phyloP scores from a whole-genome alignment of 2,329 filamentous ascomycete species.

The Exophiala alcalophila region DNA sequence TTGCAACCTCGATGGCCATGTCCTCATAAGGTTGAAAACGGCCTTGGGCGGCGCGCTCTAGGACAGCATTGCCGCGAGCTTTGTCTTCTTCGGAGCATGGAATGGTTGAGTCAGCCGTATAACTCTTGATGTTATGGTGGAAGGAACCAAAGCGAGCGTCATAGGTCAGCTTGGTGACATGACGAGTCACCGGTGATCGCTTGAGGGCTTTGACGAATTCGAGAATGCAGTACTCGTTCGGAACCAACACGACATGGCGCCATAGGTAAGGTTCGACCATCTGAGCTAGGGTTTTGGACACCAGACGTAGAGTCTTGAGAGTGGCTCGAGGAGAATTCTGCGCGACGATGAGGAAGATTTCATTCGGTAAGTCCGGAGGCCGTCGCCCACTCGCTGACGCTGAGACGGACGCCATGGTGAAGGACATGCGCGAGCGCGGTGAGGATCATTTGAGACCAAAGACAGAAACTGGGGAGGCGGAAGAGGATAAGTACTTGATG shows the following conservation, averaged over 20 bases:
- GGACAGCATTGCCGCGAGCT: slow-evolving; percentile 1
- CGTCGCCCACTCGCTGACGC: background rate
- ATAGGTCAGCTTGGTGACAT: slow-evolving; percentile 21
- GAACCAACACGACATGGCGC: slow-evolving; percentile 23
- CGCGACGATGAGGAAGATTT: slow-evolving; percentile 24
- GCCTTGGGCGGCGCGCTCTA: slow-evolving; percentile 14
- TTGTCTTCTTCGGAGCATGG: slow-evolving; percentile 7
- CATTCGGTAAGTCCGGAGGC: slow-evolving; percentile 23
- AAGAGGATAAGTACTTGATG: slow-evolving; percentile 1
- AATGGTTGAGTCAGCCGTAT: slow-evolving; percentile 3
- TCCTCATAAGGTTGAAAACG: slow-evolving; percentile 24
- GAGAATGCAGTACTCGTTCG: slow-evolving; percentile 24
- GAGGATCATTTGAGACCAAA: background rate
- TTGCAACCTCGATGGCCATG: slow-evolving; percentile 21
- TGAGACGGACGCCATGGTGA: slow-evolving; percentile 5
- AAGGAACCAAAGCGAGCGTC: slow-evolving; percentile 23
- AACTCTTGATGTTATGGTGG: slow-evolving; percentile 16
- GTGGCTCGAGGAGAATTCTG: slow-evolving; percentile 19
- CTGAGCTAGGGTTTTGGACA: slow-evolving; percentile 21
- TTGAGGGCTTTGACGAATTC: slow-evolving; percentile 17
- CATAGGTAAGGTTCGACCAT: slow-evolving; percentile 22
- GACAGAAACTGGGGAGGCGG: background rate
- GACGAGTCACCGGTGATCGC: slow-evolving; percentile 16
- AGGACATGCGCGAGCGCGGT: too few relatives aligned
- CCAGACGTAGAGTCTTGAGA: slow-evolving; percentile 25